Evolutionary conservation across 768 basidiomycete species (phyloP), one percentile per base, ranked within the genome.

Genomic region (Termitomyces titanicus): DNA sequence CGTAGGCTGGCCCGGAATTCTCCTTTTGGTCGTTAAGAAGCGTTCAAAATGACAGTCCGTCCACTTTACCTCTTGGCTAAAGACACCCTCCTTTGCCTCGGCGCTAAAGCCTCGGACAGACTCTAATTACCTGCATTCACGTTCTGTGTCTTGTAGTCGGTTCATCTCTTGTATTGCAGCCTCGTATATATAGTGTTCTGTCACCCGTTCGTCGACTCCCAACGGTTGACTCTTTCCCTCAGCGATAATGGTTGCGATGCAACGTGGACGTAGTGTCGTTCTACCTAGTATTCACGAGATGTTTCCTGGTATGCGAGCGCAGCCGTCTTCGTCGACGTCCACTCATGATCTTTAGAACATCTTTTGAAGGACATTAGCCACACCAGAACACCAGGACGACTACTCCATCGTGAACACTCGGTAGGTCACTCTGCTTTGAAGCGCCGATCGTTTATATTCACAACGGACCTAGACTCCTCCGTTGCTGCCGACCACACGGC

Each of bases 221-320:
- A 22, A 4, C 29, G 5, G 3, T 9, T 29, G 29, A 29, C 9
- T 29, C 29, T 29, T 29, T 29, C 9, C 43, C 31, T 22, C n/a
- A 17, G 40, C 18, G 4, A 54, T 7, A n/a, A n/a, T n/a, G n/a
- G n/a, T n/a, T 7, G 17, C 55, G 15, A 40, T 56, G 33, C 54
- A 56, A 1, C 46, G 38, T 20, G 55, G 53, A 24, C 27, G 53
- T 27, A 56, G 34, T 31, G 61, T 69, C 37, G 70, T 74, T 2
- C 68, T 83, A 25, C 81, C 81, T 22, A 78, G 78, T 60, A 81
- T 81, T 31, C 72, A 76, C 22, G 79, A 82, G 55, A 79, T 82
- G 73, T 83, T 82, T 57, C 81, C 81, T 44, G 79, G 81, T 78
- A 59, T 40, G 70, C 53, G 12, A 20, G 40, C 1, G 18, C n/a